Base-by-base conservation (phyloP, 345 rosid species). In the Theobroma cacao region DNA sequence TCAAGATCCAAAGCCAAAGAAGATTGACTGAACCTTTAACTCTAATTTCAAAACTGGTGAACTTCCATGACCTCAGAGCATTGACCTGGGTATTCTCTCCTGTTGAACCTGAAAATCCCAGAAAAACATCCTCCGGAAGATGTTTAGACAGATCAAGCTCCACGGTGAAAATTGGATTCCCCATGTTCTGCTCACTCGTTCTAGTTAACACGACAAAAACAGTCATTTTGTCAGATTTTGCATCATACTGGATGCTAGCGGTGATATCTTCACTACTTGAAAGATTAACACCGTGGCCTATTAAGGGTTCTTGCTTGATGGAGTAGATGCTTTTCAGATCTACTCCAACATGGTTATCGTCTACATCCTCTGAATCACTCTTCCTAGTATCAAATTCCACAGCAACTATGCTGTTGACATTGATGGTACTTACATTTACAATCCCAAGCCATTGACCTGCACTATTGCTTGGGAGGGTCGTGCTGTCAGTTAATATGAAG, bases 301-400 rank as follows among this genome's bases (percentile, higher is more conserved):
- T 83, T 78, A 91, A 79, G 1, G 92, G 53, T 33, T 81, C 77
- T 78, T 89, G 94, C 31, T 50, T 45, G 68, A 78, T 33, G 0
- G 95, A 93, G 47, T 82, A 63, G 59, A 89, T 63, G 30, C 80
- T 84, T 59, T 89, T 87, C 30, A 93, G 43, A 53, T 94, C 89
- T 73, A 92, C 71, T 20, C 89, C 97, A 38, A 91, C 89, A 67
- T 91, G 97, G 77, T 91, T 91, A 50, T 80, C 88, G 45, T 91
- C 93, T 22, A 86, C 36, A 80, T 92, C 96, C 24, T 71, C 77
- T 0, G 83, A 72, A 43, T 73, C 80, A 80, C 91, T 92, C 89
- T 81, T 84, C 74, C 85, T 80, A 1, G 94, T 90, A 80, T 94
- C 96, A 36, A 92, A 92, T 79, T 92, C 98, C 2, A 92, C 78